A percentile compares a stretch with the other conserved stretches of the same genome.
Evolutionary conservation across 257 asterid species (phyloP).

Genomic region (Solanum infundibuliforme): DNA sequence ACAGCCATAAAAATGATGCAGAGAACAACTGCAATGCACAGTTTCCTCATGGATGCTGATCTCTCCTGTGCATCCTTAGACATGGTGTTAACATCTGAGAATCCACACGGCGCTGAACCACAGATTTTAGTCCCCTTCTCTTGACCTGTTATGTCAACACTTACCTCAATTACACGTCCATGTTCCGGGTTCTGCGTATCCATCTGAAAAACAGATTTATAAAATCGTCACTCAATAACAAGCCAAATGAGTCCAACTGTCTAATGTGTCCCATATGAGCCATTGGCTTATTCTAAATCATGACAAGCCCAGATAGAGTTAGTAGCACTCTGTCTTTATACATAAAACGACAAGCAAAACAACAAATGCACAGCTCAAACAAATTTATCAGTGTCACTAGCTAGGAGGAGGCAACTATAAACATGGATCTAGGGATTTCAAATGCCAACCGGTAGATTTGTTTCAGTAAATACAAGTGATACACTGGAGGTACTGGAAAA

Average conservation of each 20-base stretch:
- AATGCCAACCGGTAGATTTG: neutral
- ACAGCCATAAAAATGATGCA: conserved; percentile 73
- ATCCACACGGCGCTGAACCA: conserved; percentile 73
- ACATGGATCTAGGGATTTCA: neutral
- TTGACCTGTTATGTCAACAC: conserved; percentile 14
- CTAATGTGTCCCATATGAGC: neutral
- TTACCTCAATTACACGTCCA: conserved; percentile 46
- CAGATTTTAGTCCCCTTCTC: conserved; percentile 51
- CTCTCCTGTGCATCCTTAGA: conserved; percentile 68
- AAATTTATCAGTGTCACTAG: neutral
- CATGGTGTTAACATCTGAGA: conserved; percentile 52
- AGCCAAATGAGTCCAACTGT: neutral
- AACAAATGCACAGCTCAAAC: neutral
- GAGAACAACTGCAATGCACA: conserved; percentile 49
- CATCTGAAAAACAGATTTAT: conserved; percentile 33
- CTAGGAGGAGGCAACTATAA: neutral
- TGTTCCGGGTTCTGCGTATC: conserved; percentile 30
- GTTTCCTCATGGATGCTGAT: conserved; percentile 62
- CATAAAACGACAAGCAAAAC: neutral
- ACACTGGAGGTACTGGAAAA: neutral
- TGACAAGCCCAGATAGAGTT: neutral
- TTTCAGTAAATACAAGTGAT: neutral
- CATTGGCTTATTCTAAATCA: neutral
- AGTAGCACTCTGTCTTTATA: neutral
- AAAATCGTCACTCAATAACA: neutral